Evolutionary conservation across 371 early-diverging fungal genomes (phyloP).

Genomic region (Lichtheimia ramosa): DNA sequence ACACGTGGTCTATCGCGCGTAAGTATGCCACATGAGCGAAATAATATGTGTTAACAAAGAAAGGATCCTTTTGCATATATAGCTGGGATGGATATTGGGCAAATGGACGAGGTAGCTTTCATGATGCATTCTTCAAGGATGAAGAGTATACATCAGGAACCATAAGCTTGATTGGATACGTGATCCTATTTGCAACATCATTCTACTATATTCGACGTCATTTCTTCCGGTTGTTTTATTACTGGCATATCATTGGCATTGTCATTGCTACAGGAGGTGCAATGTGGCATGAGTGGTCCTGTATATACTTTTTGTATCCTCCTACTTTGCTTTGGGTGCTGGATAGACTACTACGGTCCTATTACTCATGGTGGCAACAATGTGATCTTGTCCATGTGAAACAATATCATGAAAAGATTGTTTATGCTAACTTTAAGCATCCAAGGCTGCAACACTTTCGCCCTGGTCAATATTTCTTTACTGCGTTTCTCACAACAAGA

Average conservation of each 20-base stretch:
- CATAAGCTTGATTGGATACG: constrained; percentile 30
- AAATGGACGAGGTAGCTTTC: not conserved
- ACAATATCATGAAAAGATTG: constrained; percentile 22
- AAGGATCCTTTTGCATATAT: not conserved
- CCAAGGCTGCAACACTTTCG: constrained; percentile 14
- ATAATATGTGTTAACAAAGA: not conserved
- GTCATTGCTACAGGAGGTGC: constrained; percentile 27
- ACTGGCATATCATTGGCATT: constrained; percentile 36
- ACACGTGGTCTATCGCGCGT: constrained; percentile 44
- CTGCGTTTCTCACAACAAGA: constrained; percentile 17
- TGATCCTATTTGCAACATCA: constrained; percentile 37
- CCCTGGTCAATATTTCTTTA: constrained; percentile 48
- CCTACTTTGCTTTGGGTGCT: constrained; percentile 28
- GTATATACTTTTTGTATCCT: constrained; percentile 41
- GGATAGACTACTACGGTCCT: constrained; percentile 39
- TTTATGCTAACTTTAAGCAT: constrained; percentile 37
- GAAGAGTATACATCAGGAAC: constrained; percentile 38
- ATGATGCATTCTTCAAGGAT: constrained; percentile 24
- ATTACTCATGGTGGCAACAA: constrained; percentile 30
- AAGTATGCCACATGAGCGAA: constrained; percentile 3
- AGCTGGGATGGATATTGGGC: not conserved
- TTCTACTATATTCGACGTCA: constrained; percentile 38
- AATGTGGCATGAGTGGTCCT: constrained; percentile 39
- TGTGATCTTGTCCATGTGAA: constrained; percentile 17
- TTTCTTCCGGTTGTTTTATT: constrained; percentile 43